Conservation (phyloP, 768 basidiomycete species). For the Tulasnella sp. region DNA sequence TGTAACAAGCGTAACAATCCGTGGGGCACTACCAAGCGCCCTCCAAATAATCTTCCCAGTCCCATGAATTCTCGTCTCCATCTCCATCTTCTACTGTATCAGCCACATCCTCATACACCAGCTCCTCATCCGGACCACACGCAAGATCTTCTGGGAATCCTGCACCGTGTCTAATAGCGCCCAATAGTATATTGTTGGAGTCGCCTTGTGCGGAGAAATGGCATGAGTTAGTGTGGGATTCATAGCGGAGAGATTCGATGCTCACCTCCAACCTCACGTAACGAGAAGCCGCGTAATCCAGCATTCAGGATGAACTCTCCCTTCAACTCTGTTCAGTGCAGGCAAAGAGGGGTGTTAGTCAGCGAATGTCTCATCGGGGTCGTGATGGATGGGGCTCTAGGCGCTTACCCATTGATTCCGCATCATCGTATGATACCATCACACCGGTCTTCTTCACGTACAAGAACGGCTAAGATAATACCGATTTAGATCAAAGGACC, state of each 20-base stretch:
- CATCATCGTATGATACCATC: slow-evolving; percentile 10
- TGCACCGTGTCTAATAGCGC: slow-evolving; percentile 9
- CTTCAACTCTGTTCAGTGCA: slow-evolving; percentile 2
- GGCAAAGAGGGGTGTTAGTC: neutral
- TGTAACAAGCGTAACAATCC: too few species aligned
- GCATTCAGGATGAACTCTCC: slow-evolving; percentile 7
- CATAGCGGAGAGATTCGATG: too few species aligned
- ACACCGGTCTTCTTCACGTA: slow-evolving; percentile 4
- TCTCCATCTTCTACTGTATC: too few species aligned
- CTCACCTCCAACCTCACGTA: slow-evolving; percentile 8
- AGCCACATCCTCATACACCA: too few species aligned
- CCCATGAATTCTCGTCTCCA: too few species aligned
- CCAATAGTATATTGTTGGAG: slow-evolving; percentile 2
- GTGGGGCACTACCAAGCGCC: too few species aligned
- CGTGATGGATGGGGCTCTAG: neutral
- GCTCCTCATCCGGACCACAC: too few species aligned
- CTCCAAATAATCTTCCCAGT: too few species aligned
- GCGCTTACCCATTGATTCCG: slow-evolving; percentile 10
- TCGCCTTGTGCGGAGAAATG: too few species aligned
- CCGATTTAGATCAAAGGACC: too few species aligned
- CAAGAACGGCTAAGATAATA: slow-evolving; percentile 9
- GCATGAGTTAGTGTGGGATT: too few species aligned
- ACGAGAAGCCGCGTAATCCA: slow-evolving; percentile 9
- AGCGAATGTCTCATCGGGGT: neutral
- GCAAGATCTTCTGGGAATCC: slow-evolving; percentile 10